Evolutionary conservation across 2,329 filamentous ascomycete species (phyloP), one percentile per base, ranked within the genome.

Genomic region (Penicillium occitanis): DNA sequence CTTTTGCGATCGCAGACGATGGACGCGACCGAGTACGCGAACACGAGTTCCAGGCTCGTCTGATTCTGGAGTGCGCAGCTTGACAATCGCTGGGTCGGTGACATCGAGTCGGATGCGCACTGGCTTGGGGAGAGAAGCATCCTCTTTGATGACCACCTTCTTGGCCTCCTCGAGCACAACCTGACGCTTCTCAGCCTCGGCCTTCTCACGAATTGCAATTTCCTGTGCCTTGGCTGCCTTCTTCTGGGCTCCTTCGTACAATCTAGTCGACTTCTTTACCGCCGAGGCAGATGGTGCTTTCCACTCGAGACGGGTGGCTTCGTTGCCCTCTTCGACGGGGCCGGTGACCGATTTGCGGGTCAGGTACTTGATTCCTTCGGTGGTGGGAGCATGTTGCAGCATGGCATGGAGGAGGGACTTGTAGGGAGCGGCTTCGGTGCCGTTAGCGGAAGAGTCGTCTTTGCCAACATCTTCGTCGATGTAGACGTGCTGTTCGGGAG

Each of bases 201-300:
- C 88, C 74, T 89, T 87, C 78, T 92, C 88, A 64, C 89, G 86
- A 55, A 90, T 87, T 64, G 88, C 89, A 69, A 88, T 81, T 75
- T 93, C 89, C 71, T 89, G 85, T 78, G 91, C 90, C 80, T 92
- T 93, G 72, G 87, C 87, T 53, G 90, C 85, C 85, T 96, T 96
- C 85, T 92, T 93, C 86, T 92, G 91, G 79, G 91, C 88, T 69
- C 85, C 84, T 71, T 92, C 91, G 70, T 88, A 88, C 69, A 88
- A 88, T 77, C 88, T 89, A 81, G 87, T 87, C 3, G 90, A 91
- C 81, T 96, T 96, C 84, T 96, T 97, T 75, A 92, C 78, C 25
- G 91, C 92, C 67, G 90, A 91, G 83, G 95, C 96, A 68, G 91
- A 89, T 22, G 88, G 90, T 64, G 90, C 88, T 81, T 93, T 94